These are phyloP conservation scores for Kalmusia sp. DNA, from an alignment of 2,329 filamentous ascomycete genomes.

Conservation along the genomic window DNA sequence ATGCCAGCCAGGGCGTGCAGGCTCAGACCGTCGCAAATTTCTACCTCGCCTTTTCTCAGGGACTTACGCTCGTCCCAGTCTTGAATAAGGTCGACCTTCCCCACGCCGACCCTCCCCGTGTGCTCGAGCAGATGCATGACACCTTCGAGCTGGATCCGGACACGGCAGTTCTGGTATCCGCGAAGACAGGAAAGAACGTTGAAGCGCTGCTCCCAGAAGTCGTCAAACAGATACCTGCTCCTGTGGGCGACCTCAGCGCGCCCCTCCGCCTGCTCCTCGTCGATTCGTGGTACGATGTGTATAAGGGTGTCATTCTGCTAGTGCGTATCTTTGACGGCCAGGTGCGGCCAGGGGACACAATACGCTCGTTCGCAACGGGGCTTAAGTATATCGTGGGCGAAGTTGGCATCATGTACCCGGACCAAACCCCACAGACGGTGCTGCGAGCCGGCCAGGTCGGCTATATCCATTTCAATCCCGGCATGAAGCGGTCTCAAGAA, in stretches of 20 bases:
- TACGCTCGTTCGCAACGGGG: constrained; percentile 88
- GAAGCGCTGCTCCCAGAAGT: constrained; percentile 82
- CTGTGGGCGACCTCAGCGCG: constrained; percentile 73
- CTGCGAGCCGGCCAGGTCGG: constrained; percentile 93
- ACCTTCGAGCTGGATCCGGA: constrained; percentile 87
- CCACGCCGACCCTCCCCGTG: constrained; percentile 84
- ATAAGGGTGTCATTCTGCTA: constrained; percentile 89
- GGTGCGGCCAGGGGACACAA: constrained; percentile 79
- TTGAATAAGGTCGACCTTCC: constrained; percentile 97
- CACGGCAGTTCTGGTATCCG: constrained; percentile 80
- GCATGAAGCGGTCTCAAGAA: constrained; percentile 96
- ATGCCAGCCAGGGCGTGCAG: constrained; percentile 95
- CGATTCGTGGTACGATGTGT: constrained; percentile 98
- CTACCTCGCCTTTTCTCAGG: constrained; percentile 94
- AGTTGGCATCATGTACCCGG: constrained; percentile 94
- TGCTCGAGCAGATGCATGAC: constrained; percentile 82
- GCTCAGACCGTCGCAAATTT: constrained; percentile 99
- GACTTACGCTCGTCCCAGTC: constrained; percentile 84
- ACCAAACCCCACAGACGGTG: constrained; percentile 79
- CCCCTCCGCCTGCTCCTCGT: constrained; percentile 87
- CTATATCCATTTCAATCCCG: constrained; percentile 96
- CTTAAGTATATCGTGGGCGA: constrained; percentile 93
- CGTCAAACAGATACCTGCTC: constrained; percentile 83
- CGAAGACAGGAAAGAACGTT: constrained; percentile 93
- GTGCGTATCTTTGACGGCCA: constrained; percentile 91